Evolutionary conservation across 1,284 basidiomycete species (phyloP), one percentile per base, ranked within the genome.

Genomic region (Tilletiaria anomala): DNA sequence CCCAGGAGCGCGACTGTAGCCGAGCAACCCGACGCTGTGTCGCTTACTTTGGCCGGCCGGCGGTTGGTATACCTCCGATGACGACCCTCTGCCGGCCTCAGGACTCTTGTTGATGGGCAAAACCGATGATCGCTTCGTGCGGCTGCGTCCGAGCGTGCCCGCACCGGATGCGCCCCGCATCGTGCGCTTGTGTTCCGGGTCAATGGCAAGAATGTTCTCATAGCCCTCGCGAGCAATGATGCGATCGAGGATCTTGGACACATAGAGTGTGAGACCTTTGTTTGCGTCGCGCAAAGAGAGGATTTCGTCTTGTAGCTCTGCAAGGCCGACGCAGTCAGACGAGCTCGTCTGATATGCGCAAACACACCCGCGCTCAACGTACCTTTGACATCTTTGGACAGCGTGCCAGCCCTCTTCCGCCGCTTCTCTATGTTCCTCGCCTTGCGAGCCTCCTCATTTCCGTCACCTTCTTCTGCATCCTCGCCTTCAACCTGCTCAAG

Each of bases 211-310:
- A 41, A 94, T 80, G 56, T 88, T 83, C 68, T 94, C 88, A 69
- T 86, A 91, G 21, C 86, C 88, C 68, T 89, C 86, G 62, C 85
- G 79, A 3, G 84, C 77, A 49, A 91, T 86, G 65, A 94, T 91
- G 41, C 87, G 78, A 71, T 94, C 86, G 56, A 94, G 81, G 58
- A 94, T 93, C 73, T 93, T 94, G 42, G 83, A 86, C 15, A 88
- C 86, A 65, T 94, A 94, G 17, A 94, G 71, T 14, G 83, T 84
- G 10, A 94, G 72, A 0, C 86, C 87, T 67, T 89, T 89, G 73
- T 93, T 93, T 35, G 85, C 84, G 65, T 94, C 89, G 65, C 82
- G 83, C 64, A 93, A 76, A 32, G 77, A 79, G 69, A 88, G 88
- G 59, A 91, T 78, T 68, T 93, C 88, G 86, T 71, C 44, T 36